These are phyloP conservation scores for Suhomyces maxii DNA, from an alignment of 1,139 yeast genomes.

Conservation along the genomic window DNA sequence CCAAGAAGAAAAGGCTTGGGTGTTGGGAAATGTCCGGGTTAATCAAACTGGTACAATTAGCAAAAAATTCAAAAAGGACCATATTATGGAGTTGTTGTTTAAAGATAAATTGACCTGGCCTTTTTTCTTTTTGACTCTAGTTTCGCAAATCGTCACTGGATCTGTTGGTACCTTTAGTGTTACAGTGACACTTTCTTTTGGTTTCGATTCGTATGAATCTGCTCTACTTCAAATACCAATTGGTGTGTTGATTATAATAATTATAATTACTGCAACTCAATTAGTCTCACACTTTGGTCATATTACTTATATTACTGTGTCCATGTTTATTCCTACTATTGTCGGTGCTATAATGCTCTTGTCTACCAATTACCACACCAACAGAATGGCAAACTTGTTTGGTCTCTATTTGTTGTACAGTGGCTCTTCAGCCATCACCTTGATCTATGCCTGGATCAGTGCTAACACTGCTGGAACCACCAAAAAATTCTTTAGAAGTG, in stretches of 20 bases:
- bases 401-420: slow-evolving; percentile 36
- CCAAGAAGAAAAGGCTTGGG: slow-evolving; percentile 35
- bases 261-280: slow-evolving; percentile 34
- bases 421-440: slow-evolving; percentile 20
- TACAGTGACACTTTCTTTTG: slow-evolving; percentile 39
- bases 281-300: slow-evolving; percentile 29
- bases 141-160: slow-evolving; percentile 43
- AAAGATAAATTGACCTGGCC: slow-evolving; percentile 40
- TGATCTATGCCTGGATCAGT: slow-evolving; percentile 20
- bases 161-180: slow-evolving; percentile 43
- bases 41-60: slow-evolving; percentile 32
- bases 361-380: slow-evolving; percentile 17
- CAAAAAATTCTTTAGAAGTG: slow-evolving; percentile 17
- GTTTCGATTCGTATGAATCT: slow-evolving; percentile 31
- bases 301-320: slow-evolving; percentile 25
- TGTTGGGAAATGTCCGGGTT: slow-evolving; percentile 15
- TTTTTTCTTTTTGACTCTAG: slow-evolving; percentile 32
- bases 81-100: slow-evolving; percentile 32
- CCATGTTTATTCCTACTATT: slow-evolving; percentile 37
- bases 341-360: slow-evolving; percentile 39
- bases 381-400: slow-evolving; percentile 33
- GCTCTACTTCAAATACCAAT: slow-evolving; percentile 44
- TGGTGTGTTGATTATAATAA: slow-evolving; percentile 37
- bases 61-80: slow-evolving; percentile 26
- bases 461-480: slow-evolving; percentile 20